Base-by-base conservation (phyloP, 805 yeast genomes). In the Maudiozyma serrabonitensis region DNA sequence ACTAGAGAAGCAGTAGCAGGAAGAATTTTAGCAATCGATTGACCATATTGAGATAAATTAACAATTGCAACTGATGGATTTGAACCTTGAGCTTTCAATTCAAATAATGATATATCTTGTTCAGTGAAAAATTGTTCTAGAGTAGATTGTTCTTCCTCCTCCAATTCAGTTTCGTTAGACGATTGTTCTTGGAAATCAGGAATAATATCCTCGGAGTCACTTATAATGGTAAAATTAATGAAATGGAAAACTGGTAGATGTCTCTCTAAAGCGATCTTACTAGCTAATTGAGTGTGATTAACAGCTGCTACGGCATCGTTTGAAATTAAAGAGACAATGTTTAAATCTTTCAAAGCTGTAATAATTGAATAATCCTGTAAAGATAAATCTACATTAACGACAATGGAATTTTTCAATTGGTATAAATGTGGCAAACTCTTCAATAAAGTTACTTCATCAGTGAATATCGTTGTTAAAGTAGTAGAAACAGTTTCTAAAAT, bases 291-390 rank as follows among this genome's bases (percentile, higher is more conserved):
- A 6, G 86, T 73, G 53, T 78, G 72, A 46, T 74, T 74, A 43
- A 71, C 66, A 9, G 83, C 72, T 53, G 83, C 87, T 32, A 69
- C 62, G 6, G 75, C 63, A 38, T 72, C 68, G 58, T 78, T 81
- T n/a, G 96, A 86, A 49, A 89, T 75, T 54, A 90, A 65, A 23
- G 84, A 72, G 6, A 80, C 75, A 56, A 74, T 76, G 15, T 80
- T 80, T 40, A 84, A 70, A 63, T 87, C 91, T 61, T 90, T 81
- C 56, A 85, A 71, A 7, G 87, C 76, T n/a, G 91, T 72, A 26
- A 87, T 76, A 15, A 78, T 69, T 26, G 85, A 79, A 67, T 73
- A 87, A 63, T 89, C 96, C 53, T 75, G 74, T 48, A 73, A 64
- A n/a, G 72, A 52, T 46, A 84, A 63, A 51, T 79, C 77, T 37